Base-by-base conservation (phyloP, 2,329 filamentous ascomycete species). In the Pseudopyricularia cyperi region DNA sequence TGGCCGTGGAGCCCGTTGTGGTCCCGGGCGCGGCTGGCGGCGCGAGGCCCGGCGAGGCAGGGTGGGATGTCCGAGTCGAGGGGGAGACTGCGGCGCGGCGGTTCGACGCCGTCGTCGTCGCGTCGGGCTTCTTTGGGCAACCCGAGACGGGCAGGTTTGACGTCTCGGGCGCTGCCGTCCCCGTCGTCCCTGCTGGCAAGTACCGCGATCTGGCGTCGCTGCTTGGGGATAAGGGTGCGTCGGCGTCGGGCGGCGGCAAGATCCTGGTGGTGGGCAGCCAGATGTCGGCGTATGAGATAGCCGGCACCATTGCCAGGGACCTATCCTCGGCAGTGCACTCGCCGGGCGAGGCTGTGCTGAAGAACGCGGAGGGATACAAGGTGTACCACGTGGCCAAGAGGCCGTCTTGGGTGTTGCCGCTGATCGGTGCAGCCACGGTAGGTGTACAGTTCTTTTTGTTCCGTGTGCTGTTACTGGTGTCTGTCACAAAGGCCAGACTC, bases 211-310 rank as follows among this genome's bases (percentile, higher is more conserved):
- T 85, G 2, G 59, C 72, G 28, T 63, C 62, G 8, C 63, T 83
- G 3, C 58, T 83, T 1, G 67, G 65, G 0, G 47, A 14, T 4
- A 48, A 34, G 47, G 22, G 19, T 6, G 61, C 65, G 19, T 58
- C 65, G 0, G 62, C 68, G 2, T 49, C 53, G 4, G 59, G 60
- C 0, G 71, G 71, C 1, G 76, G 78, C 17, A 87, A 82, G 60
- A 80, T 93, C 15, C 71, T 89, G 1, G 72, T 94, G 0, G 78
- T 89, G 1, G 88, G 88, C 1, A 87, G 87, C 0, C 86, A 89
- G 59, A 89, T 93, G 76, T 91, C 87, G 2, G 87, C 87, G 0
- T 78, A 86, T 5, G 88, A 94, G 68, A 83, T 84, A 48, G 83
- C 87, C 0, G 82, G 80, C 9, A 81, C 82, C 2, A 77, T 90